A percentile compares a stretch with the other conserved stretches of the same genome.
phyloP scores from a whole-genome alignment of 257 asterid species.

The Rhazya stricta region DNA sequence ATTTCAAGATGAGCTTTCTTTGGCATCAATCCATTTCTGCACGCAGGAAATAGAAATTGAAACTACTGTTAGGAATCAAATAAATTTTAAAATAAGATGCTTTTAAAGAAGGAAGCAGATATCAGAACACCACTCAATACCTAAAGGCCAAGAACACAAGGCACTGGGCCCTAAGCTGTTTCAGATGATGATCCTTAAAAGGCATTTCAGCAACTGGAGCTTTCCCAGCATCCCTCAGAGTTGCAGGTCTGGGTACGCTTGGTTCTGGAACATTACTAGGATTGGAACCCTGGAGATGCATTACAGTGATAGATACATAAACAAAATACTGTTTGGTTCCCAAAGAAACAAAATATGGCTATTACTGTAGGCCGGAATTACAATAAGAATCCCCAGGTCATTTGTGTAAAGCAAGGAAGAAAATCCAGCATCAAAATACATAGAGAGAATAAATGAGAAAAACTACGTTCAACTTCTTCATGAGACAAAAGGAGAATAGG shows the following conservation, averaged over 20 bases:
- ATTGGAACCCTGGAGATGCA: slow-evolving; percentile 45
- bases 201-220: slow-evolving; percentile 63
- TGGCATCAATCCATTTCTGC: slow-evolving; percentile 88
- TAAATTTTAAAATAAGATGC: slow-evolving; percentile 12
- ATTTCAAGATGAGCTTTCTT: slow-evolving; percentile 96
- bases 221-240: slow-evolving; percentile 80
- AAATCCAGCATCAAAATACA: not conserved
- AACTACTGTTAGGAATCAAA: not conserved
- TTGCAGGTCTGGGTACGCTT: slow-evolving; percentile 42
- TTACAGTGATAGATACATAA: slow-evolving; percentile 7
- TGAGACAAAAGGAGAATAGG: not conserved
- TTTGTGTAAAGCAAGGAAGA: not conserved
- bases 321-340: not conserved
- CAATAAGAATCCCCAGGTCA: not conserved
- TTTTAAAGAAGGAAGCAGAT: not conserved
- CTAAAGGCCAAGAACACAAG: slow-evolving; percentile 97
- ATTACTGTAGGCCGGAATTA: not conserved
- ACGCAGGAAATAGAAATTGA: slow-evolving; percentile 18
- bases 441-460: not conserved
- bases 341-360: not conserved
- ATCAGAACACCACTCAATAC: slow-evolving; percentile 28
- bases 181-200: slow-evolving; percentile 89
- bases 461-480: not conserved
- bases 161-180: slow-evolving; percentile 98
- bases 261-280: slow-evolving; percentile 51